Conservation (phyloP, 164 flowering plant species). For the Sextonia rubra region DNA sequence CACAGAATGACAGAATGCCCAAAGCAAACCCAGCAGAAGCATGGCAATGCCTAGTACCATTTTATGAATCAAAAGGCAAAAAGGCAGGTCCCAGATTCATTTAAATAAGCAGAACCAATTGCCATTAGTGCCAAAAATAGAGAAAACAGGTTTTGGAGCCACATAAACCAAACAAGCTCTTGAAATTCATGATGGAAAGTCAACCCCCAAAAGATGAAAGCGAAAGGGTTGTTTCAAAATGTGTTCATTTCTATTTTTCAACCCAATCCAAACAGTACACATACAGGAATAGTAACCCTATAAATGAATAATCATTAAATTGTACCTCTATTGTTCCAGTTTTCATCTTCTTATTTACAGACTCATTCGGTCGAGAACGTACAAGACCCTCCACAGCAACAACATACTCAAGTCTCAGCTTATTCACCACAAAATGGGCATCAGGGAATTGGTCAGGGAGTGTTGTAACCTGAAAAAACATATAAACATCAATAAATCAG, state of each 20-base stretch:
- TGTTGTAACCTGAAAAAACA: slow-evolving; percentile 54
- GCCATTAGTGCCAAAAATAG: neutral
- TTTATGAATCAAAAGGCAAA: neutral
- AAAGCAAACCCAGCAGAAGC: neutral
- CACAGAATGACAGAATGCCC: neutral
- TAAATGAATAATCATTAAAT: too few relatives aligned
- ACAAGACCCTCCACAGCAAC: slow-evolving; percentile 78
- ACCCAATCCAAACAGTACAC: neutral
- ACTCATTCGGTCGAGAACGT: slow-evolving; percentile 67
- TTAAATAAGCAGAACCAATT: neutral
- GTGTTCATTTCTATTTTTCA: neutral
- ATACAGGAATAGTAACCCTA: neutral
- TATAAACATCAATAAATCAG: neutral
- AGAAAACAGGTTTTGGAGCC: neutral
- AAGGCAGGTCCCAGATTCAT: neutral
- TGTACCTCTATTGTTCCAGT: slow-evolving; percentile 83
- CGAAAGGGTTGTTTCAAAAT: neutral
- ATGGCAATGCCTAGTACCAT: neutral
- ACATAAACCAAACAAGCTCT: neutral
- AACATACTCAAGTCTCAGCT: slow-evolving; percentile 82
- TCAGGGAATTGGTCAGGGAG: slow-evolving; percentile 79
- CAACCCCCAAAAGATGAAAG: neutral
- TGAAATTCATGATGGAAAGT: neutral
- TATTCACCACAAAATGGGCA: slow-evolving; percentile 61
- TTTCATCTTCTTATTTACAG: slow-evolving; percentile 76